phyloP scores from a whole-genome alignment of 2,329 filamentous ascomycete genomes.

The Raffaelea albimanens region DNA sequence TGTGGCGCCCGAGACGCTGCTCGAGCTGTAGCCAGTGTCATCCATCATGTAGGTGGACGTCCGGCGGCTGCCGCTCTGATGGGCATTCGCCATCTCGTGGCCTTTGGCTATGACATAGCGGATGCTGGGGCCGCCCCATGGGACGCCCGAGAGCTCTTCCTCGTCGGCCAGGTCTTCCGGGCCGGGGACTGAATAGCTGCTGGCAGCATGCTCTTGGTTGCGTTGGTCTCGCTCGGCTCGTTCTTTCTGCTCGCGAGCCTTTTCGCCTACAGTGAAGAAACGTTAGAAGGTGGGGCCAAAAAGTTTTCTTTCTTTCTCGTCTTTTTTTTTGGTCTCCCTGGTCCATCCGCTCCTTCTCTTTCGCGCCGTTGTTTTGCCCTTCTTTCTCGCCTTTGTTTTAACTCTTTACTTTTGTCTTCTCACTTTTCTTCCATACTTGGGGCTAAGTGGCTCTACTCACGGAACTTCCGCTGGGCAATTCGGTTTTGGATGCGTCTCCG shows the following conservation, averaged over 20 bases:
- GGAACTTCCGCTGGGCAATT: constrained; percentile 66
- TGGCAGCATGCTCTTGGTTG: constrained; percentile 54
- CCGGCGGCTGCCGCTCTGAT: constrained; percentile 25
- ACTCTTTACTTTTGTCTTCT: no score
- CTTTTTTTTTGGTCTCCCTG: background rate
- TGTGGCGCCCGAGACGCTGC: background rate
- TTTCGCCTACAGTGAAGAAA: constrained; percentile 50
- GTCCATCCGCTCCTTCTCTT: background rate
- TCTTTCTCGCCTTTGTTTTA: no score
- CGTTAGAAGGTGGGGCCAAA: no score
- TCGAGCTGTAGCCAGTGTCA: constrained; percentile 14
- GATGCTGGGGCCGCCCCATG: constrained; percentile 63
- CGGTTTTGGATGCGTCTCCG: constrained; percentile 68
- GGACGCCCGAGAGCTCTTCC: constrained; percentile 51
- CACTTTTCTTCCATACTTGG: no score
- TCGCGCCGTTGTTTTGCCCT: background rate
- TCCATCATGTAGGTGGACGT: constrained; percentile 25
- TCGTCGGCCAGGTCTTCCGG: constrained; percentile 44
- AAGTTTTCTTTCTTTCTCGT: no score
- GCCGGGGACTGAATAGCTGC: constrained; percentile 53
- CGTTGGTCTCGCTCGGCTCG: constrained; percentile 52
- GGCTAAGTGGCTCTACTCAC: constrained; percentile 41
- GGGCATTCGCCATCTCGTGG: constrained; percentile 37
- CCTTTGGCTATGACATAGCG: constrained; percentile 41
- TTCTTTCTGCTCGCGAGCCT: constrained; percentile 58